These are phyloP conservation scores for Phallus indusiatus DNA, from an alignment of 768 basidiomycete genomes.

Conservation along the genomic window DNA sequence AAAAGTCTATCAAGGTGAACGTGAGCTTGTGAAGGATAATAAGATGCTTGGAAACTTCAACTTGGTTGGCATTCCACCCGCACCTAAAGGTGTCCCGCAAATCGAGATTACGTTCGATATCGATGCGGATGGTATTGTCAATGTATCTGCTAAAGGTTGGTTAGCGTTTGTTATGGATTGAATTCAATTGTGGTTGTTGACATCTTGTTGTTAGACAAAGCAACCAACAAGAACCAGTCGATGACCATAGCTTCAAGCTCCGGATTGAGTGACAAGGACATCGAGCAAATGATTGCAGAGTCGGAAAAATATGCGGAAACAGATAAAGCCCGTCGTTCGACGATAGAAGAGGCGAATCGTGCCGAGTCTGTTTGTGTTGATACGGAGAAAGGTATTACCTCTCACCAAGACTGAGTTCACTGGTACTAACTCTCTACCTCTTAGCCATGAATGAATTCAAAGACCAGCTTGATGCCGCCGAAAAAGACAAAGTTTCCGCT, in stretches of 20 bases:
- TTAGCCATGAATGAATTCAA: slow-evolving; percentile 95
- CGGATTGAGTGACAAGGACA: slow-evolving; percentile 92
- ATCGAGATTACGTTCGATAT: slow-evolving; percentile 94
- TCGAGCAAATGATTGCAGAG: slow-evolving; percentile 93
- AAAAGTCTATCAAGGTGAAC: slow-evolving; percentile 99
- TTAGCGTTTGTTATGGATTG: slow-evolving; percentile 15
- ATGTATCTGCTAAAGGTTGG: slow-evolving; percentile 82
- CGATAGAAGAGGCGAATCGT: slow-evolving; percentile 96
- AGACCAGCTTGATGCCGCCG: slow-evolving; percentile 84
- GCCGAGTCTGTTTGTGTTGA: slow-evolving; percentile 90
- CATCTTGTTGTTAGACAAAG: slow-evolving; percentile 49
- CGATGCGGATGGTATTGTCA: slow-evolving; percentile 96
- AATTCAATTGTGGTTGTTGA: background rate
- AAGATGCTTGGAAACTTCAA: slow-evolving; percentile 99
- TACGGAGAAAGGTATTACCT: slow-evolving; percentile 78
- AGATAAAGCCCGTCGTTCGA: slow-evolving; percentile 76
- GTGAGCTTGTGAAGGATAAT: slow-evolving; percentile 97
- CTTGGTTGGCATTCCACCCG: slow-evolving; percentile 92
- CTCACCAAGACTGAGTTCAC: background rate
- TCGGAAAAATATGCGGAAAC: slow-evolving; percentile 90
- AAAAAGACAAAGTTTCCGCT: slow-evolving; percentile 90
- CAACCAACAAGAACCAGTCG: slow-evolving; percentile 81
- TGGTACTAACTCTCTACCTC: slow-evolving; percentile 9
- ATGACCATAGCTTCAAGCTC: slow-evolving; percentile 98
- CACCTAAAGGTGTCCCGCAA: slow-evolving; percentile 75